Evolutionary conservation across 208 protist genomes (phyloP), one percentile per base, ranked within the genome.

Genomic region (Leishmania lainsoni): DNA sequence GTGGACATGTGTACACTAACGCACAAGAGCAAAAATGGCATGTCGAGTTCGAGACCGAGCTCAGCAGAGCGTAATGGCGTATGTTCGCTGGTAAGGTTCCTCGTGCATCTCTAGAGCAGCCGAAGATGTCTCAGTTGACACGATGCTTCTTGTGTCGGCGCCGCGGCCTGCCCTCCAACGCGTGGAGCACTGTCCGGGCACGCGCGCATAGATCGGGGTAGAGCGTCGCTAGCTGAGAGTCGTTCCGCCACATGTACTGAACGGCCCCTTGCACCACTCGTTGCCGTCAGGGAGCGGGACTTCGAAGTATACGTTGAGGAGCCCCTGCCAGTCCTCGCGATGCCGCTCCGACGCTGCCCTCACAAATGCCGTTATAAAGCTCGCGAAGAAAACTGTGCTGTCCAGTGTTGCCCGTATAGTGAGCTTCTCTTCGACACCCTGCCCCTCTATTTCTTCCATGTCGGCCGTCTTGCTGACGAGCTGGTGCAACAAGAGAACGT

Each of bases 91-190:
- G 35, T 1, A 29, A 39, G 10, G 39, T 29, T 26, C 45, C 5
- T 56, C 5, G 42, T 35, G 79, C 22, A 17, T 54, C 1, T 12
- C 45, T 58, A 45, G 29, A 35, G 29, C 49, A n/a, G 0, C 29
- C 17, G 26, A 45, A 45, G 42, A 45, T 12, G 26, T 9, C 71
- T 90, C 78, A 96, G 80, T 96, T 96, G 65, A 91, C 86, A 48
- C 93, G 91, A 69, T 87, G 86, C 79, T 96, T 96, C 75, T 92
- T 94, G 77, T 85, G 84, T 1, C 35, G 71, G 5, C 84, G 80
- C 6, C 90, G 91, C 8, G 85, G 83, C 52, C 84, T 85, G 3
- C 93, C 93, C 54, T 94, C 91, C 1, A 93, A 73, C 49, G 89
- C 92, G 9, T 85, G 82, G 17, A 94, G 76, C 32, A 95, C 84